Conservation (phyloP, 768 basidiomycete genomes). For the Dioszegia aurantiaca region DNA sequence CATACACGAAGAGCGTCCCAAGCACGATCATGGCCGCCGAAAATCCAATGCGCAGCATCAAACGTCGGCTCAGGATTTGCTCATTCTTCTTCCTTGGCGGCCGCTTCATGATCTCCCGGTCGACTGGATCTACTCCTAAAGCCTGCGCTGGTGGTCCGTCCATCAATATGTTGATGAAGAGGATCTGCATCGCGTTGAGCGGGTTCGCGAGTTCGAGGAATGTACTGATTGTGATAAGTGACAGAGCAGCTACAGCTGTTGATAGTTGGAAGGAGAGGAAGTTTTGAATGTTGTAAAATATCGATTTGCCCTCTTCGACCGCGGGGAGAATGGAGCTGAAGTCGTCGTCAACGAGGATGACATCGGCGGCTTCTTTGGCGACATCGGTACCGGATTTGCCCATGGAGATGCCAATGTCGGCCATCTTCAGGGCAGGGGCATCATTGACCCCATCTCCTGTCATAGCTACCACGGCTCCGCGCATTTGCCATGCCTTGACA, state of each 20-base stretch:
- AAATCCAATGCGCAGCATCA: constrained; percentile 81
- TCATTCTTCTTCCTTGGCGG: constrained; percentile 92
- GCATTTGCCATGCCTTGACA: constrained; percentile 84
- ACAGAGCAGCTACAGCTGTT: constrained; percentile 91
- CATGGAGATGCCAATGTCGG: constrained; percentile 97
- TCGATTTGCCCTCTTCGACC: constrained; percentile 94
- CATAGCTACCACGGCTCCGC: constrained; percentile 92
- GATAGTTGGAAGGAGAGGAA: constrained; percentile 96
- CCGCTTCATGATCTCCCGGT: constrained; percentile 83
- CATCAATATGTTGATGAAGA: constrained; percentile 99
- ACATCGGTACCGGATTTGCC: constrained; percentile 98
- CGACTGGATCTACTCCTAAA: constrained; percentile 93
- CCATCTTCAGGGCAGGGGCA: constrained; percentile 94
- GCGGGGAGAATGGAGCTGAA: constrained; percentile 92
- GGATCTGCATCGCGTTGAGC: constrained; percentile 95
- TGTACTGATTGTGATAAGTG: constrained; percentile 92
- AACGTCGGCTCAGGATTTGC: constrained; percentile 71
- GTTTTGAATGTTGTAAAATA: constrained; percentile 98
- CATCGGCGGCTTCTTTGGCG: constrained; percentile 95
- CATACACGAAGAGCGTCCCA: constrained; percentile 83
- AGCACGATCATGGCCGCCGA: constrained; percentile 86
- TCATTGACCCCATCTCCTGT: constrained; percentile 98
- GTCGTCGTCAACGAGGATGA: constrained; percentile 95
- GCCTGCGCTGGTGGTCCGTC: constrained; percentile 97
- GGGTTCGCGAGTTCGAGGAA: constrained; percentile 85